These are phyloP conservation scores for Rhizophagus prolifer DNA, from an alignment of 192 early-diverging fungal species.

Conservation along the genomic window DNA sequence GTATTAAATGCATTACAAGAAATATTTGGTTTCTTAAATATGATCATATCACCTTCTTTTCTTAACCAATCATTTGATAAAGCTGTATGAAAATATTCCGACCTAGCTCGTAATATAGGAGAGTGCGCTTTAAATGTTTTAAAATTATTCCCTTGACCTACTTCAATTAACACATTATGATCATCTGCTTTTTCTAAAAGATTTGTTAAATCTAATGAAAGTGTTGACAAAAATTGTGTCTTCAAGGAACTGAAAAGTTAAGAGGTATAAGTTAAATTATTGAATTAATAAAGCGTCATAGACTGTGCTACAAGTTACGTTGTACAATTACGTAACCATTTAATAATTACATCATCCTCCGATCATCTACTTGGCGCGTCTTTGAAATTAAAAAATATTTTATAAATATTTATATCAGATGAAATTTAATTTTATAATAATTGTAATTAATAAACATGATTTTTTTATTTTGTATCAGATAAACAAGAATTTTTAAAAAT, in stretches of 20 bases:
- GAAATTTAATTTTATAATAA: too few species aligned
- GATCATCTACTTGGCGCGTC: too few species aligned
- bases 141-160: neutral
- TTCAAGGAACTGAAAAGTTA: too few species aligned
- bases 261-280: too few species aligned
- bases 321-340: too few species aligned
- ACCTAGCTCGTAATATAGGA: conserved; percentile 15
- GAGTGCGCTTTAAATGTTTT: conserved; percentile 23
- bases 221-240: neutral
- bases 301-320: too few species aligned
- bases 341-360: too few species aligned
- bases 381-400: too few species aligned
- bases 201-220: neutral
- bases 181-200: conserved; percentile 9
- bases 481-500: neutral
- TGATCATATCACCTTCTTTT: neutral
- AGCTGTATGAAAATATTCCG: neutral
- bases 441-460: neutral
- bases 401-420: too few species aligned
- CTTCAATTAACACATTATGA: conserved; percentile 9
- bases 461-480: neutral
- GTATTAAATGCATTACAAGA: neutral
- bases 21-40: conserved; percentile 15
- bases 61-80: conserved; percentile 14
- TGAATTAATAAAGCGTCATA: too few species aligned